phyloP scores from a whole-genome alignment of 73 alveolate species.

The Urostyla sp. region DNA sequence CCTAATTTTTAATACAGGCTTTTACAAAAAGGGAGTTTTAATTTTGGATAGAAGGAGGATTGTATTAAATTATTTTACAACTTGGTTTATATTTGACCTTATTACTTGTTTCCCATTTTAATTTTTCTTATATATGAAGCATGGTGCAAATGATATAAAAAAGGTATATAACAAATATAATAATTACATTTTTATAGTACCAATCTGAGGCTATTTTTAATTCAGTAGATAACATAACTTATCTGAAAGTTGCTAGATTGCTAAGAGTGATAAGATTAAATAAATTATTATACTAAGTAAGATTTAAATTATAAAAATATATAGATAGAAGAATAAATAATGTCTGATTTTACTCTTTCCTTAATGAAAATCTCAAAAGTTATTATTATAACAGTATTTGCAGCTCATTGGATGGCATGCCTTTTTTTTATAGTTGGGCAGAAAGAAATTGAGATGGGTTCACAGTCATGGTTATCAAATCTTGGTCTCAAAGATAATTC shows the following conservation, averaged over 20 bases:
- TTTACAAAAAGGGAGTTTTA: conserved; percentile 37
- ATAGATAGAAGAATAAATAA: conserved; percentile 20
- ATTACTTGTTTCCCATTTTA: conserved; percentile 51
- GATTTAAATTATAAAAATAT: too few species aligned
- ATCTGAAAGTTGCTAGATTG: too few species aligned
- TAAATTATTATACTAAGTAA: too few species aligned
- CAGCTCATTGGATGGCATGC: conserved; percentile 82
- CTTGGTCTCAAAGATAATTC: conserved; percentile 40
- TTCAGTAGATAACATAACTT: too few species aligned
- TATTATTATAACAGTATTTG: conserved; percentile 37
- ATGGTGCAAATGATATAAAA: too few species aligned
- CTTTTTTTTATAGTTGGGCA: conserved; percentile 52
- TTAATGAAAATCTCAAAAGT: conserved; percentile 46
- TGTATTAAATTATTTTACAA: conserved; percentile 35
- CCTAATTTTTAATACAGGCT: conserved; percentile 45
- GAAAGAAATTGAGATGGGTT: neutral
- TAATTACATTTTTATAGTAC: too few species aligned
- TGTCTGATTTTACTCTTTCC: conserved; percentile 4
- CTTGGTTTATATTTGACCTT: conserved; percentile 62
- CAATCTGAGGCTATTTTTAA: too few species aligned
- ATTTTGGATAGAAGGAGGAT: conserved; percentile 39
- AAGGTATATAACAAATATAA: too few species aligned
- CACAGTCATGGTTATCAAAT: conserved; percentile 41
- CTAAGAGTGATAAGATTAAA: too few species aligned
- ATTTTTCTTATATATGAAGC: too few species aligned